These are phyloP conservation scores for Zygoascus hellenicus DNA, from an alignment of 1,139 yeast species.

Conservation along the genomic window DNA sequence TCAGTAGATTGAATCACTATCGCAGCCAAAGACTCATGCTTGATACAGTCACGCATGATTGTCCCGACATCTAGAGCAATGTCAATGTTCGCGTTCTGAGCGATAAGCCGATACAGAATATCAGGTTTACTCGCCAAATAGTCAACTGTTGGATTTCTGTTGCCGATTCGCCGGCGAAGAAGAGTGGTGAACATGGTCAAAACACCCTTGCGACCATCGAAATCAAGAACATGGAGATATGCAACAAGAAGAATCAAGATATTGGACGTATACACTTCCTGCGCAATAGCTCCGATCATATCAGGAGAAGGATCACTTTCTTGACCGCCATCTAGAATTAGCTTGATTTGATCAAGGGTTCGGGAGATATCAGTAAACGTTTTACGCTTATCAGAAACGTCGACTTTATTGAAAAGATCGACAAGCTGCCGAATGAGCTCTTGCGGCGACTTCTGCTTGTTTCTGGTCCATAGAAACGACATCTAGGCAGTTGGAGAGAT, in stretches of 20 bases:
- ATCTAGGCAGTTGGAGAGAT: conserved; percentile 33
- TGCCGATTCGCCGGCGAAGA: conserved; percentile 72
- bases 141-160: conserved; percentile 80
- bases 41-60: conserved; percentile 79
- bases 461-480: conserved; percentile 85
- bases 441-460: conserved; percentile 81
- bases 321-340: conserved; percentile 70
- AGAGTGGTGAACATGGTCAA: conserved; percentile 66
- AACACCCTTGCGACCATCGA: conserved; percentile 86
- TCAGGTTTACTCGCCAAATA: conserved; percentile 65
- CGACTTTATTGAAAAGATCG: conserved; percentile 63
- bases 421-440: conserved; percentile 72
- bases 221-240: conserved; percentile 62
- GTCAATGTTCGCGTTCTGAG: conserved; percentile 67
- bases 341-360: conserved; percentile 59
- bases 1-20: conserved; percentile 50
- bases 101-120: conserved; percentile 54
- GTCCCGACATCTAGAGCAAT: conserved; percentile 70
- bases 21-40: conserved; percentile 64
- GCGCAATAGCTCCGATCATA: conserved; percentile 59
- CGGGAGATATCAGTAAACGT: conserved; percentile 74
- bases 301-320: conserved; percentile 69
- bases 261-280: conserved; percentile 71
- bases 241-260: conserved; percentile 55
- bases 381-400: conserved; percentile 22